Evolutionary conservation across 2,329 filamentous ascomycete genomes (phyloP).

Genomic region (Zelopaecilomyces penicillatus): DNA sequence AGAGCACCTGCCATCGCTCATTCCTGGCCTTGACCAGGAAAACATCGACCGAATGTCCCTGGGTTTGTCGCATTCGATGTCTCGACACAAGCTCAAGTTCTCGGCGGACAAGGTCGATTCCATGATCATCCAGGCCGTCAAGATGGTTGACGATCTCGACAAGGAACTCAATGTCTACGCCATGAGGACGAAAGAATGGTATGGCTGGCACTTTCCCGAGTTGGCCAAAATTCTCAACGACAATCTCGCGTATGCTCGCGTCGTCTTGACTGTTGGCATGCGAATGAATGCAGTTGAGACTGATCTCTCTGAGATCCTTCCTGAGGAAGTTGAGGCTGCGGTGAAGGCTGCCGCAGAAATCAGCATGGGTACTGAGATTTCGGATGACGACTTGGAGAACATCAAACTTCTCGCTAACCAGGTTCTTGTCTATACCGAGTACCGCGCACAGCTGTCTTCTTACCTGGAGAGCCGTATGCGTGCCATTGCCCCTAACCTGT

Average conservation of each 20-base stretch:
- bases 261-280: conserved; percentile 85
- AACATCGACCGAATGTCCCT: conserved; percentile 92
- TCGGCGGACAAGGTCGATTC: conserved; percentile 97
- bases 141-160: conserved; percentile 88
- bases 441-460: conserved; percentile 76
- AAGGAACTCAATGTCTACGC: conserved; percentile 98
- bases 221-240: conserved; percentile 95
- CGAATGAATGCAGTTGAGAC: conserved; percentile 67
- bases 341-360: conserved; percentile 94
- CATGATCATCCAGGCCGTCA: conserved; percentile 98
- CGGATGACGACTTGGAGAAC: conserved; percentile 82
- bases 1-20: conserved; percentile 79
- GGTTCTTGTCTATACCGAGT: conserved; percentile 85
- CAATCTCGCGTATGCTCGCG: conserved; percentile 85
- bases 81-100: conserved; percentile 97
- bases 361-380: conserved; percentile 98
- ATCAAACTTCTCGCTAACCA: conserved; percentile 88
- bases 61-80: conserved; percentile 93
- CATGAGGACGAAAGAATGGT: conserved; percentile 99
- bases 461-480: conserved; percentile 93
- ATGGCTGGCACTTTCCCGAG: conserved; percentile 99
- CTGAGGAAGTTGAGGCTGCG: conserved; percentile 86
- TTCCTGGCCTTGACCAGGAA: conserved; percentile 76
- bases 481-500: conserved; percentile 92
- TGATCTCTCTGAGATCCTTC: conserved; percentile 83